Evolutionary conservation across 139 green algal genomes (phyloP).

Genomic region (Chlamydomonas incerta): DNA sequence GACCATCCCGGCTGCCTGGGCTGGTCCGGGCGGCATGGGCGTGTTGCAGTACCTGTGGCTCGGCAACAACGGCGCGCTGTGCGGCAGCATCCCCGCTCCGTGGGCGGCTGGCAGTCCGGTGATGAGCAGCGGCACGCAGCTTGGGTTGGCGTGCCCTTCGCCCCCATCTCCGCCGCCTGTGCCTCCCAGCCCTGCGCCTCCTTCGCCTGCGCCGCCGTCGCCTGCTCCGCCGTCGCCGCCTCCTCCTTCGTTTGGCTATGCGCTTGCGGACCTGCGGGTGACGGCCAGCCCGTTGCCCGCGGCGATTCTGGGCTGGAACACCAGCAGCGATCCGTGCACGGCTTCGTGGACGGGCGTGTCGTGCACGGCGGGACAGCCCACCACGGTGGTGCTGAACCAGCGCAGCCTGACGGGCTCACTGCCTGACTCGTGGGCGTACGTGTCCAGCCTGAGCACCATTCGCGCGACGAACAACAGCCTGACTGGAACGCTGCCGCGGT

Average conservation of each 20-base stretch:
- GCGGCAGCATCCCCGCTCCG: too few species aligned
- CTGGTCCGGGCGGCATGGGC: not conserved
- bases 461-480: not conserved
- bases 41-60: not conserved
- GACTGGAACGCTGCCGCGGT: slow-evolving; percentile 11
- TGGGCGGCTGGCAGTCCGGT: not conserved
- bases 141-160: not conserved
- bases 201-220: not conserved
- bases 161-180: not conserved
- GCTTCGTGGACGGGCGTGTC: not conserved
- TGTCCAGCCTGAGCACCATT: not conserved
- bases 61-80: too few species aligned
- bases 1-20: not conserved
- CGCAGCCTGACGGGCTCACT: not conserved
- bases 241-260: not conserved
- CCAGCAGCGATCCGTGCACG: not conserved
- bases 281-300: not conserved
- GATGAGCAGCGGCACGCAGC: not conserved
- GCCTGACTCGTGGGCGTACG: not conserved
- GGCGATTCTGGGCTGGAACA: not conserved
- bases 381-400: not conserved
- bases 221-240: not conserved
- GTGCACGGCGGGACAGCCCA: not conserved
- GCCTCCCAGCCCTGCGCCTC: not conserved
- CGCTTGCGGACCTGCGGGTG: not conserved